Conservation (phyloP, 331 rosid species). For the Rhamnella rubrinervis region DNA sequence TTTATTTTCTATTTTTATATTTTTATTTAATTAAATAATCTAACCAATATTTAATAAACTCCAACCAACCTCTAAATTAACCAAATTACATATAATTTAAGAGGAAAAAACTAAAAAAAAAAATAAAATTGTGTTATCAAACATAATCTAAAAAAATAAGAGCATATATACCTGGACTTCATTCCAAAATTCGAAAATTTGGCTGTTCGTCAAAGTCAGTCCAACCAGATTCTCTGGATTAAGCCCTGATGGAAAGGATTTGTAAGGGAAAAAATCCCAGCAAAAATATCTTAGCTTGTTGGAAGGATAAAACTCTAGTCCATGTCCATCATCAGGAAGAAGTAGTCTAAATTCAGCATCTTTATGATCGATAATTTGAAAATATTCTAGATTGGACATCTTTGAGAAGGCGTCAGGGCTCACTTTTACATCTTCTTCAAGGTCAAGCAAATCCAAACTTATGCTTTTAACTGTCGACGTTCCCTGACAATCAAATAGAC, state of each 20-base stretch:
- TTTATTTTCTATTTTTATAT: no score
- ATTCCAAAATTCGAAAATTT: constrained; percentile 30
- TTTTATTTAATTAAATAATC: no score
- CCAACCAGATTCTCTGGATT: constrained; percentile 23
- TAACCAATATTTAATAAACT: no score
- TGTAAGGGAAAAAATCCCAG: constrained; percentile 33
- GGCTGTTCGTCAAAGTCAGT: constrained; percentile 21
- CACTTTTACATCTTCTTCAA: not conserved
- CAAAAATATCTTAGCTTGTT: constrained; percentile 1
- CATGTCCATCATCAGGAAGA: not conserved
- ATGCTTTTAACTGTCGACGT: no score
- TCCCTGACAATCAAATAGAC: no score
- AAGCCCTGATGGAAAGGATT: constrained; percentile 33
- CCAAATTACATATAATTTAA: no score
- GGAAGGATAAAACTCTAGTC: not conserved
- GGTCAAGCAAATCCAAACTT: not conserved
- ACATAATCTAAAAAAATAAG: no score
- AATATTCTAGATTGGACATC: not conserved
- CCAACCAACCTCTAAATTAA: no score
- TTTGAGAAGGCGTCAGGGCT: not conserved
- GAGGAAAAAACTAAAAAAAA: no score
- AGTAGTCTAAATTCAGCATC: not conserved
- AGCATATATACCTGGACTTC: not conserved
- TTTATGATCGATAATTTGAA: not conserved
- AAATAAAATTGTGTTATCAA: no score